These are phyloP conservation scores for Dryas integrifolia DNA, from an alignment of 331 rosid genomes.

Conservation along the genomic window DNA sequence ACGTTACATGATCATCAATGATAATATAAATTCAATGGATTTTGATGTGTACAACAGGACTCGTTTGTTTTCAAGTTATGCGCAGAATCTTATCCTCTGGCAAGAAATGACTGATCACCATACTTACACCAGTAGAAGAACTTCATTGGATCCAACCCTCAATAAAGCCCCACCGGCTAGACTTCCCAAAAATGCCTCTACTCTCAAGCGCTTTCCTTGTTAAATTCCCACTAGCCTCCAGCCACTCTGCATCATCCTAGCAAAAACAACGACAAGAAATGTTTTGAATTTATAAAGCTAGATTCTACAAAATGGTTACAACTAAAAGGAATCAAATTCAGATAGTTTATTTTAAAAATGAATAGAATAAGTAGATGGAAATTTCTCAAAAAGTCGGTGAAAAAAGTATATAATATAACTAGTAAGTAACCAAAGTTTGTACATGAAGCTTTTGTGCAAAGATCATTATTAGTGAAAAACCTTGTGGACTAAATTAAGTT, in stretches of 20 bases:
- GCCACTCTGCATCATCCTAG: too few species aligned
- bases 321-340: background rate
- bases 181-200: constrained; percentile 27
- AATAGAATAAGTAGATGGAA: too few species aligned
- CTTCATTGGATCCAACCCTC: constrained; percentile 24
- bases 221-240: constrained; percentile 41
- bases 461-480: background rate
- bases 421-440: background rate
- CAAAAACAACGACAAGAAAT: too few species aligned
- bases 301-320: background rate
- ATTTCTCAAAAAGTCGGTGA: background rate
- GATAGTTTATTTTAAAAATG: background rate
- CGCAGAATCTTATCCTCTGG: background rate
- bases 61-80: background rate
- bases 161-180: constrained; percentile 34
- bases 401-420: background rate
- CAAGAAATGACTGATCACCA: constrained; percentile 1
- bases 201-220: constrained; percentile 25
- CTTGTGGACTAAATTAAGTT: background rate
- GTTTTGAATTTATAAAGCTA: too few species aligned
- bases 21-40: background rate
- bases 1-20: background rate
- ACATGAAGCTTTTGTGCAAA: background rate
- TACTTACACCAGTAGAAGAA: background rate
- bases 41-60: background rate